These are phyloP conservation scores for Salix viminalis DNA, from an alignment of 345 rosid genomes.

Conservation along the genomic window DNA sequence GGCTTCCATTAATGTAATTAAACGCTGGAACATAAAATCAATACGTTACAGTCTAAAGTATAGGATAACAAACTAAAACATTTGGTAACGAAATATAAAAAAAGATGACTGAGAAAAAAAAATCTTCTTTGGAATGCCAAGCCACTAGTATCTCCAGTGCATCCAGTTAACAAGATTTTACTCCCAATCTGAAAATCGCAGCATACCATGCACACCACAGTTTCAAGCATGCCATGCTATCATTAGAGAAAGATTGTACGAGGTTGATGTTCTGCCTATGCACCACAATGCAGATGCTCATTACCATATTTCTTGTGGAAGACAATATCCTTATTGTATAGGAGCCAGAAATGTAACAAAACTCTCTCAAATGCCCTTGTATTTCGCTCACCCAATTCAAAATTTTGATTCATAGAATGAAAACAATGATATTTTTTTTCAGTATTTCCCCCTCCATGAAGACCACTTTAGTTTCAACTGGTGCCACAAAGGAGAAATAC, in stretches of 20 bases:
- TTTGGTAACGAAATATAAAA: no score
- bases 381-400: background rate
- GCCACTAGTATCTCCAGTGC: background rate
- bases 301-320: background rate
- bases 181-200: background rate
- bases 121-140: background rate
- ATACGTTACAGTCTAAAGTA: no score
- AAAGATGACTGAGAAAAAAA: no score
- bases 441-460: conserved; percentile 68
- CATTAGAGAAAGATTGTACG: background rate
- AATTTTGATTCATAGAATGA: background rate
- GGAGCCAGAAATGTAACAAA: background rate
- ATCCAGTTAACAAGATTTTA: background rate
- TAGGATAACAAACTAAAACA: no score
- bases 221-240: background rate
- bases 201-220: background rate
- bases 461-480: conserved; percentile 78
- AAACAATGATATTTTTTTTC: background rate
- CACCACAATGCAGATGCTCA: background rate
- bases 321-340: background rate
- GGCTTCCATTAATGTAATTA: no score
- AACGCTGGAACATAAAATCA: no score
- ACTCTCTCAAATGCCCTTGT: background rate
- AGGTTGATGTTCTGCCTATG: background rate
- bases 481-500: conserved; percentile 70